Evolutionary conservation across 208 protist species (phyloP).

Genomic region (Naegleria fowleri): DNA sequence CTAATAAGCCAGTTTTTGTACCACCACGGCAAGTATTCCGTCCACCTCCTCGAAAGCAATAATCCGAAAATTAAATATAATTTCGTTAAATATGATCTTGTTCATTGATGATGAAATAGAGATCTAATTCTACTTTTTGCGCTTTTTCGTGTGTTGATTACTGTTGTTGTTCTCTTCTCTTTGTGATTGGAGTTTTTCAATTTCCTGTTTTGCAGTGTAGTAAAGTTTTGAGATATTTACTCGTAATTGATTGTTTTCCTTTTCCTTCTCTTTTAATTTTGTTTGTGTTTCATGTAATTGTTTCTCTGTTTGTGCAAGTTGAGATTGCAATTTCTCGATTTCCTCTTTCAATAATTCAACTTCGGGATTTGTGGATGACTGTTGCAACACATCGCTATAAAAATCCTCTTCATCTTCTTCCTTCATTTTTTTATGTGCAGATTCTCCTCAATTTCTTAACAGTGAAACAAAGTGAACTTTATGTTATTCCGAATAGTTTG

Average conservation of each 20-base stretch:
- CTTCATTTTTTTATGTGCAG: neutral
- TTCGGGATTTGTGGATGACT: neutral
- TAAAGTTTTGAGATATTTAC: neutral
- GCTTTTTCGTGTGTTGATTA: neutral
- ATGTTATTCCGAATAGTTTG: no score
- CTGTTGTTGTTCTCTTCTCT: neutral
- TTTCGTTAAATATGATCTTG: no score
- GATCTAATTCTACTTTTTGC: neutral
- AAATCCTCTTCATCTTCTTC: neutral
- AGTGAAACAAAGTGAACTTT: no score
- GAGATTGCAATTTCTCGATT: neutral
- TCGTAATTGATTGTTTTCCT: neutral
- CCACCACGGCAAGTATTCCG: neutral
- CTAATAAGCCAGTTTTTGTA: neutral
- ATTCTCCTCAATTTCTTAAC: no score
- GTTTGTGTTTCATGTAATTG: neutral
- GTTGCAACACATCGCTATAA: neutral
- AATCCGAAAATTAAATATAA: no score
- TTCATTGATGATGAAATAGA: no score
- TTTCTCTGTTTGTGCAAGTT: neutral
- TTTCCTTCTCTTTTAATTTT: neutral
- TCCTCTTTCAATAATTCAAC: neutral
- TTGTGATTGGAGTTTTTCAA: neutral
- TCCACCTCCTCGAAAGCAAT: neutral
- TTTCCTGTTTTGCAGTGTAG: neutral